Percentiles rank a stretch among this genome's conserved stretches.
Evolutionary conservation across 257 asterid species (phyloP).

Genomic region (Salvia miltiorrhiza): DNA sequence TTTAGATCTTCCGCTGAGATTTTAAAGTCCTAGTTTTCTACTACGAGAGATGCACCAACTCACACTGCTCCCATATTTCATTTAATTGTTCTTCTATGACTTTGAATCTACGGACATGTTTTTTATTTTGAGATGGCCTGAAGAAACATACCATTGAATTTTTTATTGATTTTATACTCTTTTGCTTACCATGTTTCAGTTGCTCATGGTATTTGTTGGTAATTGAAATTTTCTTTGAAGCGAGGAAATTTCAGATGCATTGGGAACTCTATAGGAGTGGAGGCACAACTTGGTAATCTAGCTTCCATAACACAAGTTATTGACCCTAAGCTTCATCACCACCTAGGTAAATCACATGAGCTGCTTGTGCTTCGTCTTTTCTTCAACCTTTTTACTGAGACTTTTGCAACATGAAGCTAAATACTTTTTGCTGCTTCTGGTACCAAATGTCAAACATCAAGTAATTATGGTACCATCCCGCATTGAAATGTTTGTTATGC

Average conservation of each 20-base stretch:
- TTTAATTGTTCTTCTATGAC: neutral
- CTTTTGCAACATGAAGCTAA: conserved; percentile 3
- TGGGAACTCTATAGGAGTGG: conserved; percentile 84
- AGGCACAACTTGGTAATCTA: conserved; percentile 70
- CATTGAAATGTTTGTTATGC: neutral
- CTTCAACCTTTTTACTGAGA: neutral
- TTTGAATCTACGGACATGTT: neutral
- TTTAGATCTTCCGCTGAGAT: neutral
- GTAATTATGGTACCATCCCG: conserved; percentile 9
- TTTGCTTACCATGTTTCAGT: conserved; percentile 19
- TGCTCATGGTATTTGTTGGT: conserved; percentile 27
- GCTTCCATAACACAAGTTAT: conserved; percentile 86
- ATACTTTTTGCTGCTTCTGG: neutral
- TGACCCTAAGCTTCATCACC: conserved; percentile 95
- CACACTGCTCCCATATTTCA: neutral
- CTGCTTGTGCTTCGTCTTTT: conserved; percentile 2
- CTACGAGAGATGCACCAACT: neutral
- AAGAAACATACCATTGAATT: neutral
- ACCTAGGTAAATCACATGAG: conserved; percentile 59
- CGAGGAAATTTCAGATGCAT: conserved; percentile 98
- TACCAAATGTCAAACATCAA: neutral
- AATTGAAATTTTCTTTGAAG: conserved; percentile 48
- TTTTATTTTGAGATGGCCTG: neutral
- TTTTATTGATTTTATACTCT: neutral
- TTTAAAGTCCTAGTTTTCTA: neutral